Evolutionary conservation across 1,139 yeast species (phyloP).

Genomic region (Sugiyamaella castrensis): DNA sequence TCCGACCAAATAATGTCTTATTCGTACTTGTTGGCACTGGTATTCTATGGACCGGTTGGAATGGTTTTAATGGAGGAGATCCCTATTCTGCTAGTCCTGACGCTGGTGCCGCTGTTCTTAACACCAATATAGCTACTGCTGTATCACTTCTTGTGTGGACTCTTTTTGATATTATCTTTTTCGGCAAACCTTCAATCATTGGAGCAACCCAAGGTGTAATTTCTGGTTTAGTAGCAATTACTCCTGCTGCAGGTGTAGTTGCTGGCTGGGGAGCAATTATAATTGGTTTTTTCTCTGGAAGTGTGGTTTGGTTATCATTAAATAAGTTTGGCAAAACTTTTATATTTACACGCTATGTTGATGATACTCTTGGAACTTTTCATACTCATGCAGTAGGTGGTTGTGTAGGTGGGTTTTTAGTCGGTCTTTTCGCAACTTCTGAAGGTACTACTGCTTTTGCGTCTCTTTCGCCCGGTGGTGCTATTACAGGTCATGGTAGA

Average conservation of each 20-base stretch:
- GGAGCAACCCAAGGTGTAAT: slow-evolving; percentile 13
- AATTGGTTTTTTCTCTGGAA: slow-evolving; percentile 9
- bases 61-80: slow-evolving; percentile 13
- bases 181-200: slow-evolving; percentile 14
- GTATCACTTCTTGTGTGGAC: slow-evolving; percentile 11
- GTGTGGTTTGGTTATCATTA: slow-evolving; percentile 10
- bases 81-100: slow-evolving; percentile 12
- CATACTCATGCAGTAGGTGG: slow-evolving; percentile 13
- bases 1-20: slow-evolving; percentile 10
- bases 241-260: slow-evolving; percentile 12
- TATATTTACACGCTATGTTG: slow-evolving; percentile 1
- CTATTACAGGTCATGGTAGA: slow-evolving; percentile 10
- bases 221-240: slow-evolving; percentile 3
- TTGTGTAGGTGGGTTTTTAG: slow-evolving; percentile 11
- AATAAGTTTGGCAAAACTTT: slow-evolving; percentile 9
- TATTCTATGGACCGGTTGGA: slow-evolving; percentile 14
- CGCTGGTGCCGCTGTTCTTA: slow-evolving; percentile 13
- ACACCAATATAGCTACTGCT: slow-evolving; percentile 8
- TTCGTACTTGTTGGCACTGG: slow-evolving; percentile 9
- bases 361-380: slow-evolving; percentile 12
- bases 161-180: slow-evolving; percentile 8
- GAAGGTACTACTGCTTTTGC: slow-evolving; percentile 12
- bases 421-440: slow-evolving; percentile 11
- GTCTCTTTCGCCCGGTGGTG: slow-evolving; percentile 9
- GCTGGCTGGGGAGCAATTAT: slow-evolving; percentile 13